Evolutionary conservation across 1,284 basidiomycete species (phyloP), one percentile per base, ranked within the genome.

Genomic region (Pascua sp.): DNA sequence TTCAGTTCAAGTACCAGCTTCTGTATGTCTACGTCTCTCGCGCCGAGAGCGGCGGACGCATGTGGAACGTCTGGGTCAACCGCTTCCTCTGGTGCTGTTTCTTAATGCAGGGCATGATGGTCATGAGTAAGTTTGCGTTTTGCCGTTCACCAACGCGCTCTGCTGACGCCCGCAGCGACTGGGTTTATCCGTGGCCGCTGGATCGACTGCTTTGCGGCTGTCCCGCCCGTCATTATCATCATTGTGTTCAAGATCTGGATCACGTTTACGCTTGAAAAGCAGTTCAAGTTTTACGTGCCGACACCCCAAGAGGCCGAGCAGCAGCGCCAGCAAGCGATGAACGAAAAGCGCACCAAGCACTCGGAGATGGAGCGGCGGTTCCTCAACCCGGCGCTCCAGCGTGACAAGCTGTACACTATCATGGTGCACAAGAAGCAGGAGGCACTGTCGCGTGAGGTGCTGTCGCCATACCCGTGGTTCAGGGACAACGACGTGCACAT

Each of bases 11-110:
- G 90, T 80, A 94, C 90, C 91, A 95, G 79, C 81, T 95, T 48
- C 91, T 96, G 85, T 96, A 93, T 72, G 91, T 95, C 53, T 92
- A 84, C 72, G 80, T 91, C 50, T 86, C 91, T 2, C 86, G 86
- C 65, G 88, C 91, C 16, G 93, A 97, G 77, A 90, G 87, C 57
- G 93, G 93, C 57, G 93, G 93, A 36, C 88, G 93, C 11, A 80
- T 95, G 64, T 97, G 92, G 92, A 94, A 95, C 69, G 86, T 93
- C 17, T 83, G 89, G 51, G 82, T 91, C 77, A 97, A 97, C 73
- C 86, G 93, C 52, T 77, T 96, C 18, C 78, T 95, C 18, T 80
- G 84, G 49, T 85, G 83, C 37, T 81, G 88, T 8, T 72, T 93
- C 32, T 77, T 95, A 63, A 91, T 92, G 89, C 89, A 93, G 69